Conservation (phyloP, 345 rosid genomes). For the Salix arbutifolia region DNA sequence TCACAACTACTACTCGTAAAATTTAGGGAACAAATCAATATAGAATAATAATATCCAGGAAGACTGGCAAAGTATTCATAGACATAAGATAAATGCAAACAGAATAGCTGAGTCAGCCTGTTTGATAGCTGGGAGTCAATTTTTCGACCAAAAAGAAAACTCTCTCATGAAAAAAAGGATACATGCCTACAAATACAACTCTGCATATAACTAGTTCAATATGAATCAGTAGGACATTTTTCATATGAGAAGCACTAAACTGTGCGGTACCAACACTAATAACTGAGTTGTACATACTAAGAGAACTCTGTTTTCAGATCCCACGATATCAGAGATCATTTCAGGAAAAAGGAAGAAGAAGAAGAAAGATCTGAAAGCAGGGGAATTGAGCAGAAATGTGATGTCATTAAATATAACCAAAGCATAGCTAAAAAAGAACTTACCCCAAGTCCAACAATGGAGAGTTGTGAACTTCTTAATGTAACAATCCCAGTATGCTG, state of each 20-base stretch:
- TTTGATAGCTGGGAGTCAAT: background rate
- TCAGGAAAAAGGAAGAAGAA: background rate
- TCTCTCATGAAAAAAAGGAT: background rate
- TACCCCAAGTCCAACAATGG: slow-evolving; percentile 27
- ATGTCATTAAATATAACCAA: background rate
- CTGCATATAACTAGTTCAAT: background rate
- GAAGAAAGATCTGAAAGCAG: background rate
- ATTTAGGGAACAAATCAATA: background rate
- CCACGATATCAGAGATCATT: background rate
- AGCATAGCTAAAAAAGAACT: background rate
- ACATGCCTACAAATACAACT: background rate
- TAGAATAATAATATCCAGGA: background rate
- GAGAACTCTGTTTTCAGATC: background rate
- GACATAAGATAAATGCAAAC: background rate
- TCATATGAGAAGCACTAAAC: background rate
- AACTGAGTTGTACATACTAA: background rate
- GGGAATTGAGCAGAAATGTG: background rate
- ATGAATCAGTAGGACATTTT: background rate
- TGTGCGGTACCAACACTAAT: background rate
- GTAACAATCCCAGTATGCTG: slow-evolving; percentile 16
- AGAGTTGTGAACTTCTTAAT: slow-evolving; percentile 20
- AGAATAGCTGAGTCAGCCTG: background rate
- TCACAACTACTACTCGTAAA: background rate
- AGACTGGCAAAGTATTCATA: background rate
- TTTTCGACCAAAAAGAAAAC: background rate